Base-by-base conservation (phyloP, 2,329 filamentous ascomycete genomes). In the Rutstroemia sp. region DNA sequence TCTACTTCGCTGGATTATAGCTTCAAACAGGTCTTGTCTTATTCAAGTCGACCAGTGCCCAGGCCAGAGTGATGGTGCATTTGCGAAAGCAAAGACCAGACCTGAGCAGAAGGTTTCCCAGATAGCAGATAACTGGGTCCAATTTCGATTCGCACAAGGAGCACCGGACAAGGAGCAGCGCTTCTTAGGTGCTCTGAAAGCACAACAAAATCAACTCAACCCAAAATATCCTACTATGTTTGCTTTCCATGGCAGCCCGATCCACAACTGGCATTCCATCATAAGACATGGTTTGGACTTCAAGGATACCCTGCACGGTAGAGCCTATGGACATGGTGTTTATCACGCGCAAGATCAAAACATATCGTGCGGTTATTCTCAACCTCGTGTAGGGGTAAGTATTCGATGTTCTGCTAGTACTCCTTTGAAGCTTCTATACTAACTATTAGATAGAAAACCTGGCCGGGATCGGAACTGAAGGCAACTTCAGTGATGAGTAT, bases 181-280 rank as follows among this genome's bases (percentile, higher is more conserved):
- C 2, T 96, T 96, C 67, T 73, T 83, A 6, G 66, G 81, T 21
- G 82, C 84, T 14, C 76, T 94, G 2, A 73, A 76, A 39, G 66
- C 72, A 5, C 75, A 77, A 23, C 69, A 69, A 30, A 48, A 54
- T 10, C 66, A 60, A 19, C 44, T 64, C 4, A 58, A 67, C 1
- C 63, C 75, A 47, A 61, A 71, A 58, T 75, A 82, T 62, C 87
- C 88, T 0, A 92, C 89, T 0, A 70, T 96, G 1, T 90, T 95
- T 65, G 89, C 88, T 0, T 96, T 88, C 85, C 92, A 96, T 69
- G 92, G 91, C 5, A 95, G 89, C 65, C 69, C 73, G 0, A 61
- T 95, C 3, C 62, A 70, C 3, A 96, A 95, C 65, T 96, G 92
- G 92, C 92, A 96, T 70, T 88, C 86, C 64, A 96, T 96, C 64